phyloP scores from a whole-genome alignment of 169 alveolate genomes.

The Eimeria sp. region DNA sequence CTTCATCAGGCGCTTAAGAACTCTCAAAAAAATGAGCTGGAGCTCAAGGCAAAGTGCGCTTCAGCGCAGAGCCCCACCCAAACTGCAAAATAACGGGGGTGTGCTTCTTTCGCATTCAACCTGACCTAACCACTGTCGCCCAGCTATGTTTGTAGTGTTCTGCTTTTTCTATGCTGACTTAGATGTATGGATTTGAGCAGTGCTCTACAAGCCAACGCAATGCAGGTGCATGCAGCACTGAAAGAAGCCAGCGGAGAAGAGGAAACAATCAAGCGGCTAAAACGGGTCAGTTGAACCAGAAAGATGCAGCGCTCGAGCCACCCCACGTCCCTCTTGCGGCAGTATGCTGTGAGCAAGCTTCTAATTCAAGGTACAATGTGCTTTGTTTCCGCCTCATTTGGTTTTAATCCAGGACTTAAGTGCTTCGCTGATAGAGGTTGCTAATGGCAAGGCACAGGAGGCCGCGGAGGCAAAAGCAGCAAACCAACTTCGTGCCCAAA shows the following conservation, averaged over 20 bases:
- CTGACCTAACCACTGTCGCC: not conserved
- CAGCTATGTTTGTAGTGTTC: not conserved
- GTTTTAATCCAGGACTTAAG: conserved; percentile 40
- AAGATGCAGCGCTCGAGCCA: not conserved
- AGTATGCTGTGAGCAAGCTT: too few species aligned
- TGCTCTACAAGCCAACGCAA: conserved; percentile 53
- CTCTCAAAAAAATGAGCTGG: conserved; percentile 91
- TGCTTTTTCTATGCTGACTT: not conserved
- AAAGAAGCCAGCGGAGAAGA: conserved; percentile 61
- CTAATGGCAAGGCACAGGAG: conserved; percentile 70
- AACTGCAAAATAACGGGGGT: not conserved
- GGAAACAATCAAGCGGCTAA: conserved; percentile 62
- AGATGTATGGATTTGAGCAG: conserved; percentile 74
- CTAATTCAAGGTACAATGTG: too few species aligned
- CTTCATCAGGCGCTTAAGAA: conserved; percentile 91
- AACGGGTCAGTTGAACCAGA: conserved; percentile 18
- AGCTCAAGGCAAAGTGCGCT: conserved; percentile 87
- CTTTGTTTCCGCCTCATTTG: not conserved
- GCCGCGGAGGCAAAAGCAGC: conserved; percentile 74
- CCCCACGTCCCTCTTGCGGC: not conserved
- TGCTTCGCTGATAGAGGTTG: conserved; percentile 63
- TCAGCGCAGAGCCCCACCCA: not conserved
- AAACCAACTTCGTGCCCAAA: conserved; percentile 48
- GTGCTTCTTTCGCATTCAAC: not conserved
- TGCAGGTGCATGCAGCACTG: conserved; percentile 71